These are phyloP conservation scores for Arachnopeziza araneosa DNA, from an alignment of 2,329 filamentous ascomycete species.

Conservation along the genomic window DNA sequence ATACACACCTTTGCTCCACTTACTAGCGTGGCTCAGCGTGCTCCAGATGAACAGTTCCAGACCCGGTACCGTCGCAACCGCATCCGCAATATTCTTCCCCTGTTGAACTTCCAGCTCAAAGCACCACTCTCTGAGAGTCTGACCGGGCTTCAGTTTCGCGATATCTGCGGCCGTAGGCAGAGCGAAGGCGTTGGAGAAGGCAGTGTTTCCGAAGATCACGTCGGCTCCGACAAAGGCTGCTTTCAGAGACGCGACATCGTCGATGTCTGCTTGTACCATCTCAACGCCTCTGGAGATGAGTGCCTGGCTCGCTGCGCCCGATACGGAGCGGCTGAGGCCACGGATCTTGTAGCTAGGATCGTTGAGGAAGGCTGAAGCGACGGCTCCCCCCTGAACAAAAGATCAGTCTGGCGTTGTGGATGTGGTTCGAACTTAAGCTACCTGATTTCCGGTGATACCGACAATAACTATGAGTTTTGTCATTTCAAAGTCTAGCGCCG, in stretches of 20 bases:
- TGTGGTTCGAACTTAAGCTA: background rate
- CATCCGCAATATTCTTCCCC: conserved; percentile 50
- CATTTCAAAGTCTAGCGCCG: background rate
- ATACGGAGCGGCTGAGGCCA: conserved; percentile 41
- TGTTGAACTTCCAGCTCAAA: conserved; percentile 45
- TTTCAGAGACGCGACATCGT: conserved; percentile 17
- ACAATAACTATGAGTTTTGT: conserved; percentile 31
- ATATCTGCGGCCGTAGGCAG: background rate
- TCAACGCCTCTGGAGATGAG: conserved; percentile 40
- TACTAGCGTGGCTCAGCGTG: conserved; percentile 30
- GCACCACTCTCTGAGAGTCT: conserved; percentile 19
- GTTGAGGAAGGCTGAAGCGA: conserved; percentile 39
- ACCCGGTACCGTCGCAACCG: conserved; percentile 30
- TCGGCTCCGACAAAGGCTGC: conserved; percentile 34
- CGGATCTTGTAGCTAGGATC: conserved; percentile 41
- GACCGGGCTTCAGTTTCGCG: conserved; percentile 30
- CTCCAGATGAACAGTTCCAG: conserved; percentile 31
- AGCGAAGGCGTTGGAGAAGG: conserved; percentile 23
- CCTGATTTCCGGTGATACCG: conserved; percentile 31
- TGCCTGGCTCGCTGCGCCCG: conserved; percentile 35
- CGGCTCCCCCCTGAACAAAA: conserved; percentile 38
- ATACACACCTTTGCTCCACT: conserved; percentile 34
- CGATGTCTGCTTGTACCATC: conserved; percentile 31
- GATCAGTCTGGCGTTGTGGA: background rate
- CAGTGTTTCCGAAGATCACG: conserved; percentile 35